Evolutionary conservation across 352 stramenopile genomes (phyloP), one percentile per base, ranked within the genome.

Genomic region (Phytophthora pseudosyringae): DNA sequence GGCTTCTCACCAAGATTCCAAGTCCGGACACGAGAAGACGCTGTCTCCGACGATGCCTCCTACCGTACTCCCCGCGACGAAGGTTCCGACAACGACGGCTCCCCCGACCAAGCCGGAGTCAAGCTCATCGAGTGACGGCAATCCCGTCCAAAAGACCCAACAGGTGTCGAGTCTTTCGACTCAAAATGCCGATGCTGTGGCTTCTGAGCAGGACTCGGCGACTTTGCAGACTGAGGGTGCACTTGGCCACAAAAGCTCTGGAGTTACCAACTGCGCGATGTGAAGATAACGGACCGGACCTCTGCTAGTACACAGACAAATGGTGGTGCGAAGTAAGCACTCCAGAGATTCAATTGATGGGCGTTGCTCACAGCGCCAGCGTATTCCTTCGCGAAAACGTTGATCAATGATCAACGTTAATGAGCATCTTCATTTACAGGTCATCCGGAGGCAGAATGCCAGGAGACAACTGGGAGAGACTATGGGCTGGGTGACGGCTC

Each of bases 201-300:
- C 36, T 51, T 16, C 33, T 39, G 38, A 58, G 25, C 38, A 56
- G n/a, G 57, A 59, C 16, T 45, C 16, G 35, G 16, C 26, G 15
- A 49, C 31, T 18, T 9, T 40, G n/a, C 15, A 50, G 11, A 9
- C 28, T 21, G 26, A 50, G 38, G 25, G n/a, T n/a, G n/a, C n/a
- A n/a, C n/a, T 45, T 12, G 18, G 8, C 4, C 35, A 29, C 12
- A 26, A 26, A 26, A 40, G 18, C 33, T 48, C 15, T 6, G 26
- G n/a, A 13, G 12, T 29, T 31, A 31, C 55, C 4, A 64, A 65
- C 57, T 59, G 47, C 31, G 57, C 36, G 9, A 59, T 59, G 57
- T 59, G 38, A 28, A n/a, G n/a, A n/a, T 35, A 35, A 35, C 4
- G 5, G 31, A 35, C 31, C 5, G 9, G 31, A 9, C 31, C 31